Evolutionary conservation across 2,329 filamentous ascomycete species (phyloP), one percentile per base, ranked within the genome.

Genomic region (Penicillium sp.): DNA sequence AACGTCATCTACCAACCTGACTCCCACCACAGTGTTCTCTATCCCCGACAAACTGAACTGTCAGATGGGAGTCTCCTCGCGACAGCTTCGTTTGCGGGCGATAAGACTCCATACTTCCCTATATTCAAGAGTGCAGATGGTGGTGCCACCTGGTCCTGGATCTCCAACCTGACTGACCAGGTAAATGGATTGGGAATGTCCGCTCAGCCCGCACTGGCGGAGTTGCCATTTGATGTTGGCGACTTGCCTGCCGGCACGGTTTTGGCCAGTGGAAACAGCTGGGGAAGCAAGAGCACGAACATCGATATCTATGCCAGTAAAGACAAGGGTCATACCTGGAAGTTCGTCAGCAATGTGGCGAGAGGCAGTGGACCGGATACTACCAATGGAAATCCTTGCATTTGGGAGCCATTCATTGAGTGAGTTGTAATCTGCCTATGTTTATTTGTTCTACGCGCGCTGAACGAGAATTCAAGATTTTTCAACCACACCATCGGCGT

Each of bases 331-430:
- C 69, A 75, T 35, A 87, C 84, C 1, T 91, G 88, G 88, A 77
- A 83, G 26, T 91, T 89, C 65, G 84, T 89, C 56, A 87, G 84
- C 56, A 83, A 86, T 65, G 83, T 90, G 44, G 88, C 87, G 0
- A 76, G 78, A 2, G 89, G 88, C 45, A 86, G 85, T 12, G 80
- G 81, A 33, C 86, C 87, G 7, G 72, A 79, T 0, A 84, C 87
- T 8, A 84, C 85, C 70, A 89, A 90, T 68, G 87, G 86, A 1
- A 73, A 85, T 15, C 87, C 85, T 0, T 86, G 88, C 0, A 85
- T 91, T 37, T 91, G 89, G 89, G 89, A 91, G 72, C 89, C 89
- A 1, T 90, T 88, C 72, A 75, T 91, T 24, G 22, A 54, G 35
- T 54, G 22, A 54, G 51, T 40, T n/a, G 26, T 4, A n/a, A 13